phyloP scores from a whole-genome alignment of 164 flowering plant genomes.

The Stephania japonica region DNA sequence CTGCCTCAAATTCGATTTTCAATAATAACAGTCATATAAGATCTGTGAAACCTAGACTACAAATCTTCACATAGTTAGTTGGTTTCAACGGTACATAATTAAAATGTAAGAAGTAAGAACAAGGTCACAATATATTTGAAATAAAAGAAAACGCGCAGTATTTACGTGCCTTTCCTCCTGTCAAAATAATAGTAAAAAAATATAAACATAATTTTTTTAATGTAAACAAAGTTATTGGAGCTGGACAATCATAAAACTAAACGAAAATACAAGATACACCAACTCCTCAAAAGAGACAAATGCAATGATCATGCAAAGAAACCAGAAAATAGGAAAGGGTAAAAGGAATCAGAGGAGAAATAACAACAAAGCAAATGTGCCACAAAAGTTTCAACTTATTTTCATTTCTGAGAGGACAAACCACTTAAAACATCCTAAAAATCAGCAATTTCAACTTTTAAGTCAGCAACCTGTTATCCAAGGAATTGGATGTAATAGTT shows the following conservation, averaged over 20 bases:
- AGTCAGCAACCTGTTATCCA: background rate
- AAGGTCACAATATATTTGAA: background rate
- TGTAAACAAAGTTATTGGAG: background rate
- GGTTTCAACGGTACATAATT: background rate
- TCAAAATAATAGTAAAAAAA: no score
- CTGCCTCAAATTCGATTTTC: background rate
- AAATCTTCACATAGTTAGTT: background rate
- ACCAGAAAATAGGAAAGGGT: background rate
- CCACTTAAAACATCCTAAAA: no score
- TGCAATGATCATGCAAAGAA: background rate
- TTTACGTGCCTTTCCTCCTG: no score
- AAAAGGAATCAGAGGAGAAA: background rate
- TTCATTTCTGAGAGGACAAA: background rate
- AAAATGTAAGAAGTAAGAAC: background rate
- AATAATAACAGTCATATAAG: background rate
- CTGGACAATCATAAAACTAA: background rate
- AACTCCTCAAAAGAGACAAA: background rate
- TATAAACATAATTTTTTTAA: no score
- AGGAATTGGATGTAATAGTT: background rate
- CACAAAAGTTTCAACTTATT: background rate
- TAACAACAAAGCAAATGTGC: background rate
- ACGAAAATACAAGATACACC: background rate
- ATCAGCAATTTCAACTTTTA: no score
- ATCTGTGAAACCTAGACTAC: background rate
- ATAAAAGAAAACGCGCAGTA: background rate